A percentile compares a stretch with the other conserved stretches of the same genome.
Conservation (phyloP, 805 yeast species). For the Schwanniomyces occidentalis region DNA sequence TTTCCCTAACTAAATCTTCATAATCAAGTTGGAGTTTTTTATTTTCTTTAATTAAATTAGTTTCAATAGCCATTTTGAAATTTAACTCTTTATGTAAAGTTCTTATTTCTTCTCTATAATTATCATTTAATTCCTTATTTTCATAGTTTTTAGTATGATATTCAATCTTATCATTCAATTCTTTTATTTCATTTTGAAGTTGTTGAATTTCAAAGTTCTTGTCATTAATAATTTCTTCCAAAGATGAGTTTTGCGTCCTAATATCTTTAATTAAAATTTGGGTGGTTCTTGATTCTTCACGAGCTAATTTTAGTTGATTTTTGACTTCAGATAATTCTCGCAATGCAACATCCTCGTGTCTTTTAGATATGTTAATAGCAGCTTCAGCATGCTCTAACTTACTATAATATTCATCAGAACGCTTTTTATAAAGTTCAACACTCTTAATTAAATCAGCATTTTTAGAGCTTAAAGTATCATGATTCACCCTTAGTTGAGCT, state of each 20-base stretch:
- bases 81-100: conserved; percentile 54
- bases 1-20: conserved; percentile 41
- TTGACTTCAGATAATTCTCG: conserved; percentile 48
- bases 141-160: conserved; percentile 50
- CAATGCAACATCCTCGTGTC: conserved; percentile 56
- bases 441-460: conserved; percentile 55
- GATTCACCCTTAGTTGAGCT: conserved; percentile 53
- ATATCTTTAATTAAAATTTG: conserved; percentile 56
- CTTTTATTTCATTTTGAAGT: conserved; percentile 46
- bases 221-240: conserved; percentile 59
- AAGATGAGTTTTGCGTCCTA: conserved; percentile 48
- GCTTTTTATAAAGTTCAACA: conserved; percentile 60
- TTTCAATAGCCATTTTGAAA: conserved; percentile 60
- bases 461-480: conserved; percentile 57
- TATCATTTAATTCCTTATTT: conserved; percentile 42
- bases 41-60: conserved; percentile 61
- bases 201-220: conserved; percentile 56
- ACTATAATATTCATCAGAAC: conserved; percentile 72
- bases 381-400: conserved; percentile 80
- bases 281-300: conserved; percentile 54
- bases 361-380: conserved; percentile 60
- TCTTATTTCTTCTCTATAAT: conserved; percentile 52
- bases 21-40: conserved; percentile 61
- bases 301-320: conserved; percentile 45
- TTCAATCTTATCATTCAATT: conserved; percentile 55